Evolutionary conservation across 1,284 basidiomycete species (phyloP).

Genomic region (Naganishia liquefaciens): DNA sequence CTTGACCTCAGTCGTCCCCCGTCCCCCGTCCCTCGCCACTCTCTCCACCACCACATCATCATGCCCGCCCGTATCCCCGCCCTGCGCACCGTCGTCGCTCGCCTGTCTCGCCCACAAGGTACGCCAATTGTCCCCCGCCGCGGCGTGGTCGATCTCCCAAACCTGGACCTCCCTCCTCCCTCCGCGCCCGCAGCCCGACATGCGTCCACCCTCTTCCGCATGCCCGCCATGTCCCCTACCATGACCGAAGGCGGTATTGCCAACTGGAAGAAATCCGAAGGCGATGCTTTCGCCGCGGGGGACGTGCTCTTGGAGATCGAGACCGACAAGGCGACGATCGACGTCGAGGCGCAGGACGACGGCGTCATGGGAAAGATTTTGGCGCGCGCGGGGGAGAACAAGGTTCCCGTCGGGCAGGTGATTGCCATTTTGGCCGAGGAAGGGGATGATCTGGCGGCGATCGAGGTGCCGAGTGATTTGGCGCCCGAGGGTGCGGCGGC

Average conservation of each 20-base stretch:
- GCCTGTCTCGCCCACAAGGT: not conserved
- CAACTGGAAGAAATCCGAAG: slow-evolving; percentile 88
- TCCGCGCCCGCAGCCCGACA: slow-evolving; percentile 19
- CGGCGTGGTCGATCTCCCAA: not conserved
- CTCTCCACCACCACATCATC: not conserved
- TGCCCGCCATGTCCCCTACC: slow-evolving; percentile 98
- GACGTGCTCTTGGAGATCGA: slow-evolving; percentile 95
- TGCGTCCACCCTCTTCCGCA: slow-evolving; percentile 58
- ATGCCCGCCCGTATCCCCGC: slow-evolving; percentile 9
- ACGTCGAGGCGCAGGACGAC: slow-evolving; percentile 98
- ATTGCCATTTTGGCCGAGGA: slow-evolving; percentile 96
- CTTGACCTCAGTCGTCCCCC: too few species aligned
- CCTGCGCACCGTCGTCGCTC: not conserved
- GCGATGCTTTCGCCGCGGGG: slow-evolving; percentile 77
- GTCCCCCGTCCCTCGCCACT: not conserved
- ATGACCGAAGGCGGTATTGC: slow-evolving; percentile 97
- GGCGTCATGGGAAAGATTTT: slow-evolving; percentile 91
- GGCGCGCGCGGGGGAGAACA: slow-evolving; percentile 54
- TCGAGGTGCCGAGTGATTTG: slow-evolving; percentile 61
- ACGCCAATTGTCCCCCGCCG: not conserved
- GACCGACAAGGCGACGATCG: slow-evolving; percentile 98
- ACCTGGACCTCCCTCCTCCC: not conserved
- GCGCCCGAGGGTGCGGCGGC: slow-evolving; percentile 11
- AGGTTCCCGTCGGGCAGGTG: slow-evolving; percentile 76
- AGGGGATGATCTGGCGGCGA: slow-evolving; percentile 87